These are phyloP conservation scores for Diaporthe amygdali DNA, from an alignment of 2,329 filamentous ascomycete species.

Conservation along the genomic window DNA sequence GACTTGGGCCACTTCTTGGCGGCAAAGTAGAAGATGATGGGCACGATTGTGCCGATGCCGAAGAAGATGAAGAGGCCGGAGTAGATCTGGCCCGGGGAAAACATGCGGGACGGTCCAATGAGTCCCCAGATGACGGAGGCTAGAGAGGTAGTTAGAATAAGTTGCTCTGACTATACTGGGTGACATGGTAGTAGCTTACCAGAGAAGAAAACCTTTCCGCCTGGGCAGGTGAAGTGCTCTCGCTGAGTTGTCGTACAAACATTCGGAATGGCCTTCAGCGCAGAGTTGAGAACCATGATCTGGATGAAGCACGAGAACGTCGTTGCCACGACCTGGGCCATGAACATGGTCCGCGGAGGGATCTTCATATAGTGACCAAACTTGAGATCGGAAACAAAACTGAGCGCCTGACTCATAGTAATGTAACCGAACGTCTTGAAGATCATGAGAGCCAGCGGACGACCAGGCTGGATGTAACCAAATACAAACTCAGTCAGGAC, in stretches of 20 bases:
- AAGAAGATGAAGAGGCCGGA: conserved; percentile 66
- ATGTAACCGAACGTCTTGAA: conserved; percentile 70
- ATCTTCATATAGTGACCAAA: conserved; percentile 78
- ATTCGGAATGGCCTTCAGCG: conserved; percentile 63
- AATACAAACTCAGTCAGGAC: conserved; percentile 77
- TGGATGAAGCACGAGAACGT: conserved; percentile 72
- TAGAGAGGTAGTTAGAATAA: not conserved
- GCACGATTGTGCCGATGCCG: conserved; percentile 57
- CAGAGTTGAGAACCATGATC: conserved; percentile 67
- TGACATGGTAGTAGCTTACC: conserved; percentile 40
- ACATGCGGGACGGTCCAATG: conserved; percentile 67
- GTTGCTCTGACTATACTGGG: not conserved
- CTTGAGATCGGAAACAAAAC: conserved; percentile 70
- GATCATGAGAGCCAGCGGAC: conserved; percentile 76
- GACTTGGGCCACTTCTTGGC: conserved; percentile 57
- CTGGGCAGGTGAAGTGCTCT: conserved; percentile 67
- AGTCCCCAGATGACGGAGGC: conserved; percentile 73
- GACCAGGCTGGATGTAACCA: conserved; percentile 77
- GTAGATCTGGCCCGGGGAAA: conserved; percentile 68
- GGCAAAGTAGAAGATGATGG: conserved; percentile 56
- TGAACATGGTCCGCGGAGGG: conserved; percentile 70
- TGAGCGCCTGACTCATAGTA: conserved; percentile 68
- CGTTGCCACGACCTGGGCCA: conserved; percentile 68
- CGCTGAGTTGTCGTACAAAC: conserved; percentile 65
- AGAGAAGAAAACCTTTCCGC: conserved; percentile 68